phyloP scores from a whole-genome alignment of 2,329 filamentous ascomycete species.

The Aspergillus hortae region DNA sequence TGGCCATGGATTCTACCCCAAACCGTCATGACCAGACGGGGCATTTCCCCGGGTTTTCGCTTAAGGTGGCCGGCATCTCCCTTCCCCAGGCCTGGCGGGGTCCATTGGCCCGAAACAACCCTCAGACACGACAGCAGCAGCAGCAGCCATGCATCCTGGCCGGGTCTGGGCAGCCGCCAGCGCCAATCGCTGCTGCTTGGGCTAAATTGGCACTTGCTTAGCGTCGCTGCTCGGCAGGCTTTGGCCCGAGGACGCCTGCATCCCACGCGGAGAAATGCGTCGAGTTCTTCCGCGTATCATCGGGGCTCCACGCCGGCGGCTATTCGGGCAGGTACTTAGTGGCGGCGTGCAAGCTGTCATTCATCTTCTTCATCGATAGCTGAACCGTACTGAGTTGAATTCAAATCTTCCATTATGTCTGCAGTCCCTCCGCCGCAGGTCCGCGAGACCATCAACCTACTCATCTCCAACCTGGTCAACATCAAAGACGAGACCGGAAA shows the following conservation, averaged over 20 bases:
- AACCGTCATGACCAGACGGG: background rate
- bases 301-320: slow-evolving; percentile 1
- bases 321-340: slow-evolving; percentile 2
- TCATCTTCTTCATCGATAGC: too few species aligned
- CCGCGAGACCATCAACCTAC: slow-evolving; percentile 57
- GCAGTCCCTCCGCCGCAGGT: slow-evolving; percentile 35
- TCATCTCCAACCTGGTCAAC: slow-evolving; percentile 72
- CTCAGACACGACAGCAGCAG: background rate
- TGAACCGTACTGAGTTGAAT: too few species aligned
- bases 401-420: slow-evolving; percentile 11
- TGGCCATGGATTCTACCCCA: background rate
- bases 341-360: too few species aligned
- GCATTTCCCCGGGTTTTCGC: background rate
- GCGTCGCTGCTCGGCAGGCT: background rate
- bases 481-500: slow-evolving; percentile 72
- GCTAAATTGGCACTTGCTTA: background rate
- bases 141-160: background rate
- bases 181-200: background rate
- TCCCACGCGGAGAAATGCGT: slow-evolving; percentile 8
- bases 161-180: background rate
- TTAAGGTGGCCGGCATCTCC: background rate
- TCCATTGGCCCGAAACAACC: background rate
- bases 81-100: background rate
- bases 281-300: slow-evolving; percentile 11
- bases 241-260: slow-evolving; percentile 4